These are phyloP conservation scores for Amanita phalloides DNA, from an alignment of 768 basidiomycete species.

Conservation along the genomic window DNA sequence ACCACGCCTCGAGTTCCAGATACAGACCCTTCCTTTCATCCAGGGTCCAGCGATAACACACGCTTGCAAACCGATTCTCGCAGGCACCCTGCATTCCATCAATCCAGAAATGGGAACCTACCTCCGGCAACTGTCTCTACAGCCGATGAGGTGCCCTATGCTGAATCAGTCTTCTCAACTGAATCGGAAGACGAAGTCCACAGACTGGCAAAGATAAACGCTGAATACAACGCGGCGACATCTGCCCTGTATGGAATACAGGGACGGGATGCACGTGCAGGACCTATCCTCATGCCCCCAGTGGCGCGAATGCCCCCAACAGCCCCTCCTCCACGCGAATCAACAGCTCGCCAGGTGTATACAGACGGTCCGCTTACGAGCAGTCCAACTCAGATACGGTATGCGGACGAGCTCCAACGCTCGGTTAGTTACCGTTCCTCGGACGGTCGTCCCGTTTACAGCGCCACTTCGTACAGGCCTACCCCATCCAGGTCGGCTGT, in stretches of 20 bases:
- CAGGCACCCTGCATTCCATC: not conserved
- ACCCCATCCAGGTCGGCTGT: not conserved
- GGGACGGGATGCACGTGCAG: not conserved
- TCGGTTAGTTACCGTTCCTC: not conserved
- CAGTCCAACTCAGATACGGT: slow-evolving; percentile 1
- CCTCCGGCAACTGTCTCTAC: not conserved
- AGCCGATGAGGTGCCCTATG: not conserved
- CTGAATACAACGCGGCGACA: slow-evolving; percentile 29
- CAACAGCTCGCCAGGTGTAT: not conserved
- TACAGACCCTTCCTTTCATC: not conserved
- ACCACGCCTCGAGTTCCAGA: not conserved
- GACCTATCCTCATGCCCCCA: not conserved
- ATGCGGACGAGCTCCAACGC: not conserved
- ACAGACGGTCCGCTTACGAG: not conserved
- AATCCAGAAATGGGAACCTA: not conserved
- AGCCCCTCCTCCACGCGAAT: not conserved
- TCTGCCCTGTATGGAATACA: slow-evolving; percentile 22
- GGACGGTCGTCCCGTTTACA: not conserved
- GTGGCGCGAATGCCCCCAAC: not conserved
- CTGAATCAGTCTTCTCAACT: slow-evolving; percentile 10
- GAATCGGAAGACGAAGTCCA: slow-evolving; percentile 31
- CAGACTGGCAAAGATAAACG: slow-evolving; percentile 28
- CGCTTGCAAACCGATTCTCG: slow-evolving; percentile 1
- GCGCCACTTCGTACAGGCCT: not conserved
- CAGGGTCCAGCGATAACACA: not conserved